These are phyloP conservation scores for Sporothrix brasiliensis DNA, from an alignment of 2,329 filamentous ascomycete genomes.

Conservation along the genomic window DNA sequence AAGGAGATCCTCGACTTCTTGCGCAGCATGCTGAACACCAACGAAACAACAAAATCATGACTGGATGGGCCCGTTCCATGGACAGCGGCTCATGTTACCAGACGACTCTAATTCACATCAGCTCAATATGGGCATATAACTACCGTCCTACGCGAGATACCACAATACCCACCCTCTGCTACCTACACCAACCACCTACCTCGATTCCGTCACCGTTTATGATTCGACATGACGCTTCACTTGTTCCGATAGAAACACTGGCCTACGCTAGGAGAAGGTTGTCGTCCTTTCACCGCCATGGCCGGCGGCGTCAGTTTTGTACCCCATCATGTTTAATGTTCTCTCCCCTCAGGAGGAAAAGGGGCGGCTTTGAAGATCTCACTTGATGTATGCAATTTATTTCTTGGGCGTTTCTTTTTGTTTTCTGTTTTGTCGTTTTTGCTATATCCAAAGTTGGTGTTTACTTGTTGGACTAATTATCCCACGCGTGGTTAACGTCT, in stretches of 20 bases:
- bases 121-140: background rate
- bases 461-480: background rate
- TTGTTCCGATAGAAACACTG: too few relatives aligned
- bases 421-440: background rate
- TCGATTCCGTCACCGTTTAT: background rate
- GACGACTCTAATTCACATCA: background rate
- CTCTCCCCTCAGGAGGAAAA: background rate
- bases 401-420: background rate
- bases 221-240: background rate
- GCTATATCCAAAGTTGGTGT: background rate
- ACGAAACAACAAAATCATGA: slow-evolving; percentile 22
- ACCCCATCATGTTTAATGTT: background rate
- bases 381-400: background rate
- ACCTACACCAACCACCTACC: background rate
- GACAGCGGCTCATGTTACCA: background rate
- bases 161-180: background rate
- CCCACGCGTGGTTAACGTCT: background rate
- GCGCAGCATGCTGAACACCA: slow-evolving; percentile 33
- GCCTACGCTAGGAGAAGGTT: too few relatives aligned
- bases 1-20: slow-evolving; percentile 35
- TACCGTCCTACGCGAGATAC: too few relatives aligned
- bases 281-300: too few relatives aligned
- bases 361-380: background rate
- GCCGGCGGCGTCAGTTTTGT: too few relatives aligned
- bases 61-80: background rate